phyloP scores from a whole-genome alignment of 305 asterid species.

The Plantago coronopus region DNA sequence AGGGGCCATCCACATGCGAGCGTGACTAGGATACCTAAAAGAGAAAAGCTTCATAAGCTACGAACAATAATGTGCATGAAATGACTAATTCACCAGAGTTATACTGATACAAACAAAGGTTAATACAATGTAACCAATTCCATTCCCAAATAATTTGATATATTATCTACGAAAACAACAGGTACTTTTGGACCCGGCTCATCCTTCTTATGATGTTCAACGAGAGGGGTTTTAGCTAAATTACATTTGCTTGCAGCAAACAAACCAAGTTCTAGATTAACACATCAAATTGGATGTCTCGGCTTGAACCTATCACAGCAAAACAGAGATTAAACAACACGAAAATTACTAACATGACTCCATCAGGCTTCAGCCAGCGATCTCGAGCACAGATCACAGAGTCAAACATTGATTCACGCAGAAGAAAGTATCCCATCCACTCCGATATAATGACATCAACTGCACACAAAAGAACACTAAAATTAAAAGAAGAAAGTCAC shows the following conservation, averaged over 20 bases:
- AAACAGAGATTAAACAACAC: not conserved
- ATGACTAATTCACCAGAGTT: not conserved
- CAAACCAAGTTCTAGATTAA: no score
- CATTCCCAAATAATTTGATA: not conserved
- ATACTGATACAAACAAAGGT: not conserved
- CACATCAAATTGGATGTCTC: not conserved
- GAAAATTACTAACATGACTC: slow-evolving; percentile 70
- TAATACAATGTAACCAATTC: not conserved
- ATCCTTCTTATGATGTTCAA: not conserved
- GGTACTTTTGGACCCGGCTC: not conserved
- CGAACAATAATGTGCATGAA: slow-evolving; percentile 1
- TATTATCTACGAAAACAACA: not conserved
- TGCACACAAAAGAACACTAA: slow-evolving; percentile 21
- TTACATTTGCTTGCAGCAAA: not conserved
- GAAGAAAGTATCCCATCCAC: slow-evolving; percentile 99
- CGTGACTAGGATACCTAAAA: slow-evolving; percentile 97
- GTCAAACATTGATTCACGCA: slow-evolving; percentile 95
- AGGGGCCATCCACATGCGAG: slow-evolving; percentile 96
- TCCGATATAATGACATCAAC: slow-evolving; percentile 95
- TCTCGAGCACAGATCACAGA: slow-evolving; percentile 92
- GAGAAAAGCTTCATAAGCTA: slow-evolving; percentile 18
- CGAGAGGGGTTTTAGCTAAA: not conserved
- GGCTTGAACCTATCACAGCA: not conserved
- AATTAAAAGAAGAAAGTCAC: not conserved
- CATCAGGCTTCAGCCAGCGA: slow-evolving; percentile 86